phyloP scores from a whole-genome alignment of 2,329 filamentous ascomycete species.

The Penicillium expansum region DNA sequence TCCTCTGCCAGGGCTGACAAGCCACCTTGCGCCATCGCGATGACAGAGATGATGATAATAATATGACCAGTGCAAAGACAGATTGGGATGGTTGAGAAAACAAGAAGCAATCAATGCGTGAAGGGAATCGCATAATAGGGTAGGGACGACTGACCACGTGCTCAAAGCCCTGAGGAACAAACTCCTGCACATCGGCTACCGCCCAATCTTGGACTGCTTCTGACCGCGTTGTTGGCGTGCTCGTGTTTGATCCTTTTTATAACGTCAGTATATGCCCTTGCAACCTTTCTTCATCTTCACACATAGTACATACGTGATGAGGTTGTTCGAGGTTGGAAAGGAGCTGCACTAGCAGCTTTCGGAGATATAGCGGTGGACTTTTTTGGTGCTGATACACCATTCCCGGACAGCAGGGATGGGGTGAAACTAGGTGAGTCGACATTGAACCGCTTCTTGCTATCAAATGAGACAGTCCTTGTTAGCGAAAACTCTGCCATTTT shows the following conservation, averaged over 20 bases:
- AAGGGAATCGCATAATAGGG: background rate
- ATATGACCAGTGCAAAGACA: background rate
- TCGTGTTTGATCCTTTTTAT: conserved; percentile 40
- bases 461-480: conserved; percentile 15
- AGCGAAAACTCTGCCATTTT: conserved; percentile 12
- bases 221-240: conserved; percentile 41
- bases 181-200: conserved; percentile 47
- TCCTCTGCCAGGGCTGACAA: background rate
- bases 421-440: conserved; percentile 97
- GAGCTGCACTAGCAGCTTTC: conserved; percentile 82
- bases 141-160: conserved; percentile 44
- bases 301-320: conserved; percentile 37
- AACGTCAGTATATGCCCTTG: conserved; percentile 22
- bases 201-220: conserved; percentile 46
- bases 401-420: conserved; percentile 52
- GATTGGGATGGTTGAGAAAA: background rate
- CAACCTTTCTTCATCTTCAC: background rate
- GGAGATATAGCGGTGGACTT: conserved; percentile 75
- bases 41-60: background rate
- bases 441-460: conserved; percentile 71
- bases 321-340: conserved; percentile 46
- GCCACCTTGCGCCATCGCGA: background rate
- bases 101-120: background rate
- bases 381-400: conserved; percentile 50
- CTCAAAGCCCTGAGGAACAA: conserved; percentile 57